Conservation (phyloP, 768 basidiomycete species). For the Steccherinum ochraceum region DNA sequence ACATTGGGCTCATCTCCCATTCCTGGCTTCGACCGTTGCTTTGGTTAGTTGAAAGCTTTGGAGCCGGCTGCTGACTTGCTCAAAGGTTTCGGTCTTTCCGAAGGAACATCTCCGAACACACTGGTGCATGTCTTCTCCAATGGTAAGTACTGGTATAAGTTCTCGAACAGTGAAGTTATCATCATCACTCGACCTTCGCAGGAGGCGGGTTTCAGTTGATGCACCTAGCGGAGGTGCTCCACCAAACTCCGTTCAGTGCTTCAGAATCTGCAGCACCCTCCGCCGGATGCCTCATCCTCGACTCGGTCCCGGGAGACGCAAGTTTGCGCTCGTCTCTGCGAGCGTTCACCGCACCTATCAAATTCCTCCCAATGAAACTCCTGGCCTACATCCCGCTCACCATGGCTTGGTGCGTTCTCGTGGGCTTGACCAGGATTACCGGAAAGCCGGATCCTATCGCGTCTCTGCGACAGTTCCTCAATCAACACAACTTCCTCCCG, state of each 20-base stretch:
- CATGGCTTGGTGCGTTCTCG: neutral
- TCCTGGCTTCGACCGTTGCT: neutral
- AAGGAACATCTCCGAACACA: neutral
- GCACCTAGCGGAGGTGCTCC: neutral
- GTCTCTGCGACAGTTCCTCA: neutral
- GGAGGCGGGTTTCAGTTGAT: neutral
- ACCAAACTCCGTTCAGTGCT: neutral
- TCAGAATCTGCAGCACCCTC: neutral
- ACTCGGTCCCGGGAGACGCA: conserved; percentile 11
- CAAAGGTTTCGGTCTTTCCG: neutral
- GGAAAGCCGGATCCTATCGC: conserved; percentile 1
- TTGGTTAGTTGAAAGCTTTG: neutral
- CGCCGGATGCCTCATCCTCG: conserved; percentile 12
- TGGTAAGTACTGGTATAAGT: conserved; percentile 3
- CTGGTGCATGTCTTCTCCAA: conserved; percentile 12
- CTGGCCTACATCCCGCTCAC: neutral
- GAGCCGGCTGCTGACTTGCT: neutral
- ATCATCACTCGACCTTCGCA: neutral
- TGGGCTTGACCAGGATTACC: neutral
- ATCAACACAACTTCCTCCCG: neutral
- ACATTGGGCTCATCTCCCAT: neutral
- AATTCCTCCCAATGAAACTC: conserved; percentile 2
- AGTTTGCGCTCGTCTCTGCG: conserved; percentile 1
- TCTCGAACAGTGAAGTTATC: neutral
- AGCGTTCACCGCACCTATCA: conserved; percentile 12